Evolutionary conservation across 306 rosid genomes (phyloP).

Genomic region (Alnus glutinosa): DNA sequence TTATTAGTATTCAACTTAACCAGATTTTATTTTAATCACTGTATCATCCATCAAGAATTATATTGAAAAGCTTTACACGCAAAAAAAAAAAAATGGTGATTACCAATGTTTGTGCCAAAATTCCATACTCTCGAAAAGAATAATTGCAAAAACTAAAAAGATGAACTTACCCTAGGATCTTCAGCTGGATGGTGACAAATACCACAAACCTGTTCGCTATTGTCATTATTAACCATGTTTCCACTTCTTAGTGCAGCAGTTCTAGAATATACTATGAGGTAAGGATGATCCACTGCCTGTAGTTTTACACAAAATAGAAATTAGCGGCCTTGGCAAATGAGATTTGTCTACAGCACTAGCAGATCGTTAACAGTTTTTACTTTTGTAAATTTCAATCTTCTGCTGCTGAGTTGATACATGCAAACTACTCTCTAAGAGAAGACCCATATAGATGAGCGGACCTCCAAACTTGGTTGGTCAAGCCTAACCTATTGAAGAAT

Average conservation of each 20-base stretch:
- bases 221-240: constrained; percentile 26
- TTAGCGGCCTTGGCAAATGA: background rate
- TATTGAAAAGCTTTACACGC: background rate
- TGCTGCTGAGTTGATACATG: background rate
- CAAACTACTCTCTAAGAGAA: background rate
- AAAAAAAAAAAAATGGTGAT: background rate
- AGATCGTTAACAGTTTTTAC: no score
- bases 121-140: background rate
- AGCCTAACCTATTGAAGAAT: background rate
- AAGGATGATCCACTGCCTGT: constrained; percentile 91
- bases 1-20: background rate
- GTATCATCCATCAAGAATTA: background rate
- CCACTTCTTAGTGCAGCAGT: constrained; percentile 51
- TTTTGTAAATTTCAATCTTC: background rate
- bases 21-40: background rate
- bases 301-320: constrained; percentile 18
- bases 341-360: background rate
- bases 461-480: background rate
- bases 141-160: background rate
- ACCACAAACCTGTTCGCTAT: constrained; percentile 62
- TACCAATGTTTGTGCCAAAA: background rate
- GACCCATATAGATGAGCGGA: background rate
- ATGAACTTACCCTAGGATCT: constrained; percentile 66
- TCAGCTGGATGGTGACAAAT: constrained; percentile 75
- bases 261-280: constrained; percentile 83